Evolutionary conservation across 139 green algal species (phyloP), one percentile per base, ranked within the genome.

Genomic region (Chlamydomonas eustigma): DNA sequence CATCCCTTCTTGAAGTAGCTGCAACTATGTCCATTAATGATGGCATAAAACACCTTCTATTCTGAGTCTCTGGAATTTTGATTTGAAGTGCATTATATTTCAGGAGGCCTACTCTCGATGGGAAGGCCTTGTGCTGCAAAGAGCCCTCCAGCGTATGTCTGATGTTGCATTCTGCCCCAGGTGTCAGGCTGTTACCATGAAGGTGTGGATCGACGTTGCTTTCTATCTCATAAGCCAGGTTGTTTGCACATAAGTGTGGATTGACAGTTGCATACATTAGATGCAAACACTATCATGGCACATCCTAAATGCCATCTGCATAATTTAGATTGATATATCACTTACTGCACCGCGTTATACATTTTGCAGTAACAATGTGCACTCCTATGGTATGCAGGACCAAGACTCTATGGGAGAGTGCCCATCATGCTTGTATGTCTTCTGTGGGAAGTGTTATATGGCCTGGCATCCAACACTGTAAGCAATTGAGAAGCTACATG

Each of bases 1-100:
- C 44, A 58, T 58, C 12, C 44, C 44, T 58, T 58, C 44, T 58
- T n/a, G n/a, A n/a, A n/a, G n/a, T n/a, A n/a, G n/a, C n/a, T n/a
- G n/a, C n/a, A n/a, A n/a, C n/a, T n/a, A n/a, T n/a, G n/a, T n/a
- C n/a, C n/a, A n/a, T n/a, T n/a, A n/a, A n/a, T n/a, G n/a, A n/a
- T 18, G 18, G 44, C 44, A 58, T 18, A 28, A 58, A 58, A 58
- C 18, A 12, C 44, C 18, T 12, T 28, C 44, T 58, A n/a, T 58
- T 18, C 44, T 58, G 44, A 12, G 18, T 12, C 12, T 58, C 44
- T 18, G 18, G 44, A 58, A 58, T 18, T 18, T 18, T 12, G 12
- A 28, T 58, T 58, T 18, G 44, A 12, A 58, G 12, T 12, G 12
- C 44, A n/a, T n/a, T n/a, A n/a, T 18, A 58, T 18, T 58, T 12